Percentiles rank a stretch among this genome's conserved stretches.
These are phyloP conservation scores for Pleurotus tuber-regium DNA, from an alignment of 768 basidiomycete genomes.

Conservation along the genomic window DNA sequence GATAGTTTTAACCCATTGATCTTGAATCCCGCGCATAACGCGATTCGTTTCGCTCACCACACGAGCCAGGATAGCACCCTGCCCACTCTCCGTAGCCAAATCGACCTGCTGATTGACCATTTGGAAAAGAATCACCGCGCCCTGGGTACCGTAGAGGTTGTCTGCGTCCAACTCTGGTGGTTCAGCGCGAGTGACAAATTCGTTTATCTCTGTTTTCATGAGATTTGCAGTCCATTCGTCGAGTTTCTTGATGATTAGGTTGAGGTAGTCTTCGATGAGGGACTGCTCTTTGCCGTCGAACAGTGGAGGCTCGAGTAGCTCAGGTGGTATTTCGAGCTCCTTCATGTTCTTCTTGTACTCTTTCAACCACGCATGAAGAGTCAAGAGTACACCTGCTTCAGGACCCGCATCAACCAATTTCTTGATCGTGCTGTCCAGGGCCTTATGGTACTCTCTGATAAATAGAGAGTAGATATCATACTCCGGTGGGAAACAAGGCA, in stretches of 20 bases:
- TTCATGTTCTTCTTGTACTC: constrained; percentile 96
- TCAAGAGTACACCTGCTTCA: constrained; percentile 85
- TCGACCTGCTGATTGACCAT: constrained; percentile 98
- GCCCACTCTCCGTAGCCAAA: constrained; percentile 91
- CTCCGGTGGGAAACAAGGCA: constrained; percentile 86
- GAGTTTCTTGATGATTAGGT: constrained; percentile 89
- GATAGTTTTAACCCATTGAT: constrained; percentile 81
- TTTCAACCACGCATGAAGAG: constrained; percentile 91
- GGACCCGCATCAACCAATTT: constrained; percentile 69
- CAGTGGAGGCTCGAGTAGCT: constrained; percentile 84
- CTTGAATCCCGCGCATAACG: constrained; percentile 86
- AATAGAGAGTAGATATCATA: constrained; percentile 87
- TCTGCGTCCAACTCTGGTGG: constrained; percentile 90
- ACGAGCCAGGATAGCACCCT: constrained; percentile 88
- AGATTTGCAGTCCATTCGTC: constrained; percentile 97
- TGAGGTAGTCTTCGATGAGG: constrained; percentile 94
- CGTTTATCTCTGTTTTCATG: constrained; percentile 85
- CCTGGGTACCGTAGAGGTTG: constrained; percentile 87
- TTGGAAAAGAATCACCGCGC: constrained; percentile 94
- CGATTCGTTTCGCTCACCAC: constrained; percentile 87
- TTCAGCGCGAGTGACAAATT: constrained; percentile 79
- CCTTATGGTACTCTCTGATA: constrained; percentile 87
- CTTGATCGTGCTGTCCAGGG: constrained; percentile 72
- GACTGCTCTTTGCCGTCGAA: constrained; percentile 92
- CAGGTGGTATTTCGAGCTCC: constrained; percentile 80